Percentiles rank a stretch among this genome's conserved stretches.
Conservation (phyloP, 1,284 basidiomycete species). For the Naganishia cerealis region DNA sequence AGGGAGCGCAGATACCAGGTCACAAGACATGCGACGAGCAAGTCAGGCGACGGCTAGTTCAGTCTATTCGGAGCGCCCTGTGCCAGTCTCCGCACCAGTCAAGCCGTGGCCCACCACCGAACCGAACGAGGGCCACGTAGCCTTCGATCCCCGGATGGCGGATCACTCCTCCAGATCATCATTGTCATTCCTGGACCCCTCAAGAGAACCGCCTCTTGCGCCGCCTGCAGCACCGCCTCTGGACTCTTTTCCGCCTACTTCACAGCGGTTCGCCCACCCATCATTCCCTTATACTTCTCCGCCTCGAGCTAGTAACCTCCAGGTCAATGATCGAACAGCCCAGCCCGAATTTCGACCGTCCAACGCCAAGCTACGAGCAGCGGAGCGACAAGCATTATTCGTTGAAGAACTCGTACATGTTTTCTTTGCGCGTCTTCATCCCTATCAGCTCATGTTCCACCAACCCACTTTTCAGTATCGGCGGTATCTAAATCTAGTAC, state of each 20-base stretch:
- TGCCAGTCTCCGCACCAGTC: background rate
- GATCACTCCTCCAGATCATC: background rate
- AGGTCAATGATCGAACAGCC: constrained; percentile 41
- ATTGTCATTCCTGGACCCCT: background rate
- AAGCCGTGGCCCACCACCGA: background rate
- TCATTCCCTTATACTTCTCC: constrained; percentile 5
- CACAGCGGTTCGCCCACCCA: background rate
- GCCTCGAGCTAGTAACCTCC: constrained; percentile 36
- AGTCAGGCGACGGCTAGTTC: constrained; percentile 21
- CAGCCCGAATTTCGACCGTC: constrained; percentile 32
- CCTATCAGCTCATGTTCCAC: constrained; percentile 54
- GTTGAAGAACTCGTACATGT: constrained; percentile 48
- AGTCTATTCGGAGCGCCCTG: constrained; percentile 17
- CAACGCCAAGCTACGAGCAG: constrained; percentile 38
- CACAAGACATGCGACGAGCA: constrained; percentile 10
- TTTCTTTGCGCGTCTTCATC: constrained; percentile 54
- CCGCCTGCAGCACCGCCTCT: background rate
- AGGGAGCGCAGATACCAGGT: constrained; percentile 1
- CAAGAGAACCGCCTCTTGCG: background rate
- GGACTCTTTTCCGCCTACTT: background rate
- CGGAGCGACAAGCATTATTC: constrained; percentile 39
- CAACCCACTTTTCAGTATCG: constrained; percentile 55
- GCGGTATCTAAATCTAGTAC: constrained; percentile 51
- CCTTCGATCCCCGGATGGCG: background rate
- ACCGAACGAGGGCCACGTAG: background rate